phyloP scores from a whole-genome alignment of 2,329 filamentous ascomycete species.

The Xylariaceae sp. region DNA sequence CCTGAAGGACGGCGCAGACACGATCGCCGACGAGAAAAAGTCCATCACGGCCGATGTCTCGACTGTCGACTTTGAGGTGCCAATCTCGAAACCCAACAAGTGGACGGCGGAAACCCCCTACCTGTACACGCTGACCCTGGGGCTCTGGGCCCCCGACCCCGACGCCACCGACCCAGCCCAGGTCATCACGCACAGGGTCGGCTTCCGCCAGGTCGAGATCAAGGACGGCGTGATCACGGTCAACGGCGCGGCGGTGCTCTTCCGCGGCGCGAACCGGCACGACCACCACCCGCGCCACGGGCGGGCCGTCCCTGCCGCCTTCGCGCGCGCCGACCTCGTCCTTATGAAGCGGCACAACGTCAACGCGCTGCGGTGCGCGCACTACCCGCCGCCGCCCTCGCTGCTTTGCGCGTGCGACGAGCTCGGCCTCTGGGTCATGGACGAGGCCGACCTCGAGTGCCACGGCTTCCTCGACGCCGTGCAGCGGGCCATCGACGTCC shows the following conservation, averaged over 20 bases:
- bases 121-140: conserved; percentile 38
- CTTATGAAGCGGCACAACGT: conserved; percentile 57
- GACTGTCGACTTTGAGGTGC: conserved; percentile 16
- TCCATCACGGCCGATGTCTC: conserved; percentile 37
- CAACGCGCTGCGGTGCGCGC: conserved; percentile 53
- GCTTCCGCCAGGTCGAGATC: conserved; percentile 53
- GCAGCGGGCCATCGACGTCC: conserved; percentile 18
- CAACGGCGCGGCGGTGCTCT: conserved; percentile 48
- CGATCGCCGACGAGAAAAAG: conserved; percentile 48
- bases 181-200: conserved; percentile 41
- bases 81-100: conserved; percentile 40
- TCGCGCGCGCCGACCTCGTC: conserved; percentile 47
- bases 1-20: conserved; percentile 46
- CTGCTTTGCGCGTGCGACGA: conserved; percentile 48
- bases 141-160: too few relatives aligned
- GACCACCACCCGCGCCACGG: conserved; percentile 52
- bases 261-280: conserved; percentile 54
- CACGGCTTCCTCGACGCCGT: conserved; percentile 28
- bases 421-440: conserved; percentile 49
- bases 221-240: conserved; percentile 48
- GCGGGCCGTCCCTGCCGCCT: conserved; percentile 46
- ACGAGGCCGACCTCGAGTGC: conserved; percentile 35
- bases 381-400: conserved; percentile 47
- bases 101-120: conserved; percentile 57
- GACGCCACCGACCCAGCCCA: conserved; percentile 13